Evolutionary conservation across 2,329 filamentous ascomycete species (phyloP).

Genomic region (Delphinella strobiligena): DNA sequence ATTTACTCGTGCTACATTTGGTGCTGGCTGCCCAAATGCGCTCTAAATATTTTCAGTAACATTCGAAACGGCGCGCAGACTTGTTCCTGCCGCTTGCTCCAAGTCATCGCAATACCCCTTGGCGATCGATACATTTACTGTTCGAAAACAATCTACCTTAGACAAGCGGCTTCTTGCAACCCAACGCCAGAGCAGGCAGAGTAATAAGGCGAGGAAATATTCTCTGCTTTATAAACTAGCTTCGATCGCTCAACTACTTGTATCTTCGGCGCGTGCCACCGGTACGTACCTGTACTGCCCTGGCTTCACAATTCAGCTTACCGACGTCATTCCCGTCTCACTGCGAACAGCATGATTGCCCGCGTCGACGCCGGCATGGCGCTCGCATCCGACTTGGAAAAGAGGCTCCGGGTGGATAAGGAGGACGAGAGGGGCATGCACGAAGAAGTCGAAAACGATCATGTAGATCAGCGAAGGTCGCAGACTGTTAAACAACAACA

Average conservation of each 20-base stretch:
- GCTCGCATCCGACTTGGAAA: neutral
- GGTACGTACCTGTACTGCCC: too few relatives aligned
- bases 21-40: neutral
- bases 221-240: too few relatives aligned
- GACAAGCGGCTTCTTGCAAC: too few relatives aligned
- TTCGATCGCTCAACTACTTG: too few relatives aligned
- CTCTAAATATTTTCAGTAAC: too few relatives aligned
- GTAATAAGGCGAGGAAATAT: too few relatives aligned
- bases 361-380: neutral
- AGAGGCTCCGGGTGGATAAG: neutral
- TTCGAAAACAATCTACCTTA: too few relatives aligned
- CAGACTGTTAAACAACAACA: conserved; percentile 1
- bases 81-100: neutral
- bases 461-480: too few relatives aligned
- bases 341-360: neutral
- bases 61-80: neutral
- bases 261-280: too few relatives aligned
- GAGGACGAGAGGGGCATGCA: neutral
- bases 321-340: neutral
- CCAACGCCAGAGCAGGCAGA: too few relatives aligned
- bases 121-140: neutral
- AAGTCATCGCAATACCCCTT: neutral
- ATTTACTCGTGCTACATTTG: too few relatives aligned
- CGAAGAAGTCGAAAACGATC: neutral
- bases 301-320: too few relatives aligned